phyloP scores from a whole-genome alignment of 192 early-diverging fungal species.

The Mortierella claussenii region DNA sequence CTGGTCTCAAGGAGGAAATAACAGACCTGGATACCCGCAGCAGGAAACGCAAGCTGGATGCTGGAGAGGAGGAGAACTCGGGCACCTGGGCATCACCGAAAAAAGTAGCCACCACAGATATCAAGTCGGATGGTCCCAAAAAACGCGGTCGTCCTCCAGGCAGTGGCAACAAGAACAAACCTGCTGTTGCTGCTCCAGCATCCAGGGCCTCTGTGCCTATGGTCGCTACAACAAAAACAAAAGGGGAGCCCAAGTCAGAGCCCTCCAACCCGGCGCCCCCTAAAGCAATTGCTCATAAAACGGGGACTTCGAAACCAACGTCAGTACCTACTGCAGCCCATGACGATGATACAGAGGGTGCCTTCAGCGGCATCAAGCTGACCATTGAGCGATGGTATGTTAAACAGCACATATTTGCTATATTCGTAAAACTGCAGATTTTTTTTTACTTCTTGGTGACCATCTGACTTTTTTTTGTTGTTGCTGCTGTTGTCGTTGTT shows the following conservation, averaged over 20 bases:
- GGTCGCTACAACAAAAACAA: background rate
- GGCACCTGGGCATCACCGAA: background rate
- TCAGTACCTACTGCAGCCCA: background rate
- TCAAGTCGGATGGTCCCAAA: background rate
- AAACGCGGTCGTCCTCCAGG: conserved; percentile 36
- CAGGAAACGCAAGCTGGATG: conserved; percentile 18
- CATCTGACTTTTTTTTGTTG: background rate
- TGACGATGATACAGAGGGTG: conserved; percentile 6
- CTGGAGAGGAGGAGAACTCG: too few relatives aligned
- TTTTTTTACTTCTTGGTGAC: background rate
- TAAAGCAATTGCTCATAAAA: background rate
- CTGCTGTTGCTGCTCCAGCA: background rate
- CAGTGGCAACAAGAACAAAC: conserved; percentile 23
- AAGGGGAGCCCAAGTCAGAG: too few relatives aligned
- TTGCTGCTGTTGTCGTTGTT: background rate
- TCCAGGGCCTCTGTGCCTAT: background rate
- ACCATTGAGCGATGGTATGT: conserved; percentile 38
- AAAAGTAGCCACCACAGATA: background rate
- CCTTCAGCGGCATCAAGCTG: conserved; percentile 13
- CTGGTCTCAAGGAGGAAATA: background rate
- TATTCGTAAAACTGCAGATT: background rate
- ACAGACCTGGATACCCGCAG: background rate
- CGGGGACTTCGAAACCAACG: background rate
- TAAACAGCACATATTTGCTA: background rate
- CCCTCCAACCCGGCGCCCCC: background rate